Conservation (phyloP, 1,139 yeast species). For the Sugiyamaella pinicola region DNA sequence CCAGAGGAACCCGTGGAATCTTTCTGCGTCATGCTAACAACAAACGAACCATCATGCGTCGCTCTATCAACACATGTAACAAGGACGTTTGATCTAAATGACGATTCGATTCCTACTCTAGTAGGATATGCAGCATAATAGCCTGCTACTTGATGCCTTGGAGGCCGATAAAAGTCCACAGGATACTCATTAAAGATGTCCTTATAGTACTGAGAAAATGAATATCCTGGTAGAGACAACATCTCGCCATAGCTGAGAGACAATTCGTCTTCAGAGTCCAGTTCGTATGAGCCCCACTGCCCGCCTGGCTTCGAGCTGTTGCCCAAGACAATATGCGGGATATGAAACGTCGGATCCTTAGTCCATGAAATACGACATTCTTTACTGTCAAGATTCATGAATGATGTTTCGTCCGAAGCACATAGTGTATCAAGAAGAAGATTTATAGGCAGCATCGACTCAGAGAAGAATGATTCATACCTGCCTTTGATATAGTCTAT, state of each 20-base stretch:
- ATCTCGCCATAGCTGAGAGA: constrained; percentile 43
- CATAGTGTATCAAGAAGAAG: constrained; percentile 38
- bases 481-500: constrained; percentile 30
- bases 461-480: constrained; percentile 35
- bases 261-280: constrained; percentile 30
- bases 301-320: constrained; percentile 40
- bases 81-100: constrained; percentile 20
- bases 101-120: constrained; percentile 31
- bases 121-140: constrained; percentile 39
- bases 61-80: constrained; percentile 28
- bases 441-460: constrained; percentile 36
- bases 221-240: constrained; percentile 42
- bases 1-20: no score
- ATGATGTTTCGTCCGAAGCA: constrained; percentile 38
- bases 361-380: constrained; percentile 38
- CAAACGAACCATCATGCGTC: constrained; percentile 6
- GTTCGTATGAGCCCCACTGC: constrained; percentile 39
- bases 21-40: constrained; percentile 5
- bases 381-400: constrained; percentile 29
- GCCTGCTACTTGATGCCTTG: constrained; percentile 37
- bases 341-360: constrained; percentile 14
- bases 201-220: constrained; percentile 36
- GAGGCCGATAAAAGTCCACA: constrained; percentile 38
- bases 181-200: constrained; percentile 25
- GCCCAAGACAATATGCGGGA: constrained; percentile 37